Percentiles rank a stretch among this genome's conserved stretches.
These are phyloP conservation scores for Colletotrichum plurivorum DNA, from an alignment of 2,329 filamentous ascomycete species.

Conservation along the genomic window DNA sequence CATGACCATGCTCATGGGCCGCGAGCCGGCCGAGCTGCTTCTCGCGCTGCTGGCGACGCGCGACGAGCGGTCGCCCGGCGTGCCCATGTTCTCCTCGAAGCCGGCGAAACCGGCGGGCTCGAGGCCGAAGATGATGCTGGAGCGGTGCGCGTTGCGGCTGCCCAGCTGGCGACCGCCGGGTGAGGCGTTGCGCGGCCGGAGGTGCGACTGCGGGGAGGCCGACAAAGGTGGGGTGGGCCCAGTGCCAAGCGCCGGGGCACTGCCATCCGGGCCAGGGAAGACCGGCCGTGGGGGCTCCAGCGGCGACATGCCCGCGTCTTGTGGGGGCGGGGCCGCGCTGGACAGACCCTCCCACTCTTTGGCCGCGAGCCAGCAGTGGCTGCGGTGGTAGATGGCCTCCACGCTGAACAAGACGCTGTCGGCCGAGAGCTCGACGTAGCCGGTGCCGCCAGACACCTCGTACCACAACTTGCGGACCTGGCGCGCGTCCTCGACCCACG, in stretches of 20 bases:
- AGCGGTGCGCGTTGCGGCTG: constrained; percentile 54
- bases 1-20: constrained; percentile 38
- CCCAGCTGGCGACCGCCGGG: constrained; percentile 47
- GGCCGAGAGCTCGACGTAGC: constrained; percentile 70
- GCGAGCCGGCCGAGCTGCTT: constrained; percentile 42
- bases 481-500: constrained; percentile 79
- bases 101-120: constrained; percentile 53
- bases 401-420: constrained; percentile 74
- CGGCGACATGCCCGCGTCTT: constrained; percentile 54
- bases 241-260: constrained; percentile 41
- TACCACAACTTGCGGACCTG: constrained; percentile 80
- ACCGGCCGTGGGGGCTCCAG: constrained; percentile 54
- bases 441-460: constrained; percentile 75
- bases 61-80: constrained; percentile 39
- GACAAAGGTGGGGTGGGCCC: constrained; percentile 48
- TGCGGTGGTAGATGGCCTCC: constrained; percentile 72
- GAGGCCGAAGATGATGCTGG: constrained; percentile 59
- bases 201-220: constrained; percentile 49
- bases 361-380: constrained; percentile 69
- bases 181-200: constrained; percentile 57
- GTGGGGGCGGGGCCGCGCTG: constrained; percentile 45
- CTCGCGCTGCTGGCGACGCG: constrained; percentile 47
- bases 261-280: constrained; percentile 50
- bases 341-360: constrained; percentile 62
- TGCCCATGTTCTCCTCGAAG: constrained; percentile 35